A percentile compares a stretch with the other conserved stretches of the same genome.
phyloP scores from a whole-genome alignment of 768 basidiomycete genomes.

The Ramaria rubella region DNA sequence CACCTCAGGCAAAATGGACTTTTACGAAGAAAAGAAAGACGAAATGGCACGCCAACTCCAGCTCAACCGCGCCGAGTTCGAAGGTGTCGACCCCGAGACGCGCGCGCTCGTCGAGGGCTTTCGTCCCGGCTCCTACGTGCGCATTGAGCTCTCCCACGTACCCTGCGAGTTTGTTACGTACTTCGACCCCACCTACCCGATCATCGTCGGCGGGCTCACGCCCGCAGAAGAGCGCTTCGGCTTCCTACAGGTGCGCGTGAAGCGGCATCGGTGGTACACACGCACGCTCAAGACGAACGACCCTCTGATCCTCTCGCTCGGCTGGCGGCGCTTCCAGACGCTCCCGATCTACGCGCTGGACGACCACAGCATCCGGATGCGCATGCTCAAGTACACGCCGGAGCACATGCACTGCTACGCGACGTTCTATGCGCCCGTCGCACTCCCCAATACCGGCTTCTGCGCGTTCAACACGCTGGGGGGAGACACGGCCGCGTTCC shows the following conservation, averaged over 20 bases:
- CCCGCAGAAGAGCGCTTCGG: constrained; percentile 84
- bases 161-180: constrained; percentile 90
- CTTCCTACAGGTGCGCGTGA: constrained; percentile 90
- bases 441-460: constrained; percentile 91
- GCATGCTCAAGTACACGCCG: constrained; percentile 99
- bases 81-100: constrained; percentile 64
- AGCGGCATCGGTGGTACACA: constrained; percentile 91
- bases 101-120: constrained; percentile 86
- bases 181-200: constrained; percentile 87
- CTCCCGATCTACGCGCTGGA: constrained; percentile 94
- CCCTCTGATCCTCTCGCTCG: constrained; percentile 92
- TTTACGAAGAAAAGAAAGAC: constrained; percentile 88
- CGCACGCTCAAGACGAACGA: constrained; percentile 95
- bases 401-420: constrained; percentile 99
- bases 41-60: constrained; percentile 81
- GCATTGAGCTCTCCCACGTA: constrained; percentile 77
- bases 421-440: constrained; percentile 91
- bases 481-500: constrained; percentile 65
- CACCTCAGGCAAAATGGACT: constrained; percentile 74
- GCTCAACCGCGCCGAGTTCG: constrained; percentile 83
- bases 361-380: constrained; percentile 96
- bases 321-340: constrained; percentile 95
- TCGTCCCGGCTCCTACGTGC: constrained; percentile 86
- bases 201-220: constrained; percentile 87
- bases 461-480: constrained; percentile 90